Evolutionary conservation across 768 basidiomycete species (phyloP).

Genomic region (Trametes gibbosa): DNA sequence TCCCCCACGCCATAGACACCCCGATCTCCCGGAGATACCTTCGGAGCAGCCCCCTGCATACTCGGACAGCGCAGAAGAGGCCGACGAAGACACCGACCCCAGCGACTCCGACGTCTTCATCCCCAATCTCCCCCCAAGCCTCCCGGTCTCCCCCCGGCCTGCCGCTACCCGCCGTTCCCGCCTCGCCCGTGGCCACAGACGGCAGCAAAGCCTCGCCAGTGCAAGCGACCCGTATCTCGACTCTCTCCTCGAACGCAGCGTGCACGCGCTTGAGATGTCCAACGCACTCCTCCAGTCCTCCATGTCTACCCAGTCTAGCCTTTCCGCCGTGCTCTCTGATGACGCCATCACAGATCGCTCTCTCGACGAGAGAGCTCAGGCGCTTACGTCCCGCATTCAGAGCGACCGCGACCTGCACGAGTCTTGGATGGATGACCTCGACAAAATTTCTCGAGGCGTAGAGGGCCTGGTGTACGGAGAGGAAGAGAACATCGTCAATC

Average conservation of each 20-base stretch:
- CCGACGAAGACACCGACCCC: conserved; percentile 64
- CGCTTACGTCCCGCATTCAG: conserved; percentile 51
- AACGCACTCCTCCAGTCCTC: conserved; percentile 75
- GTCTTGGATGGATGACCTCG: conserved; percentile 67
- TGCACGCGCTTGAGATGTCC: conserved; percentile 84
- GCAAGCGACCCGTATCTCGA: conserved; percentile 60
- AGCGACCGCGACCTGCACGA: conserved; percentile 44
- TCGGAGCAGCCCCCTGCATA: conserved; percentile 72
- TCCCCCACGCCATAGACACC: conserved; percentile 26
- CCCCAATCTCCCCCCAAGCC: conserved; percentile 30
- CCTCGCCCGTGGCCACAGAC: conserved; percentile 23
- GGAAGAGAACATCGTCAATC: conserved; percentile 2
- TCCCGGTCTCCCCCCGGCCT: conserved; percentile 35
- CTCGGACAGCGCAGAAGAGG: conserved; percentile 74
- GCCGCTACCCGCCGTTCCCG: conserved; percentile 20
- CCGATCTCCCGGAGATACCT: conserved; percentile 31
- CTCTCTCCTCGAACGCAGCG: conserved; percentile 75
- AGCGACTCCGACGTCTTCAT: conserved; percentile 29
- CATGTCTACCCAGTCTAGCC: conserved; percentile 64
- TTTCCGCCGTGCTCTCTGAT: conserved; percentile 46
- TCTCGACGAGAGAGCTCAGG: conserved; percentile 47
- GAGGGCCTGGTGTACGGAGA: conserved; percentile 47
- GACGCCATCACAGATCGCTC: conserved; percentile 45
- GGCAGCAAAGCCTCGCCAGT: conserved; percentile 26
- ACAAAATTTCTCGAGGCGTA: conserved; percentile 61